Evolutionary conservation across 306 rosid species (phyloP).

Genomic region (Rosa multiflora): DNA sequence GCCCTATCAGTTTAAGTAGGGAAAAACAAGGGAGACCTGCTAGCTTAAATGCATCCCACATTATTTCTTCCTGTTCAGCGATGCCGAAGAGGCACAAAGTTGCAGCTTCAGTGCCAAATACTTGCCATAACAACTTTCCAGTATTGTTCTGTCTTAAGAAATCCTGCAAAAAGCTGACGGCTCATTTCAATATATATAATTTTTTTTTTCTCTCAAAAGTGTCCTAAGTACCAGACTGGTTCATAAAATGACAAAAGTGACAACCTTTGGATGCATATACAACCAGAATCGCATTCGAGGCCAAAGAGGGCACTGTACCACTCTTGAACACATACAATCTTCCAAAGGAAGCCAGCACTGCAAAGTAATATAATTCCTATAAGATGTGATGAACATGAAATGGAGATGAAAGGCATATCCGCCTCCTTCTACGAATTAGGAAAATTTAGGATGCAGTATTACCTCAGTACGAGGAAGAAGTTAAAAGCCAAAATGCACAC

Average conservation of each 20-base stretch:
- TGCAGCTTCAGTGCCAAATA: slow-evolving; percentile 79
- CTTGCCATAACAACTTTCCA: slow-evolving; percentile 86
- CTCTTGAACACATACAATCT: slow-evolving; percentile 84
- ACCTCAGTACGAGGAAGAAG: neutral
- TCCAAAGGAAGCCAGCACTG: slow-evolving; percentile 93
- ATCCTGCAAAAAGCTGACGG: slow-evolving; percentile 52
- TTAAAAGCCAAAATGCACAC: neutral
- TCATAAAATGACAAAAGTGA: slow-evolving; percentile 20
- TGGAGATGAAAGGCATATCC: neutral
- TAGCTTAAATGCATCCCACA: slow-evolving; percentile 80
- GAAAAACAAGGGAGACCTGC: slow-evolving; percentile 54
- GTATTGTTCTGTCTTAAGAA: slow-evolving; percentile 93
- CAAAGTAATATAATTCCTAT: slow-evolving; percentile 16
- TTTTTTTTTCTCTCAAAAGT: neutral
- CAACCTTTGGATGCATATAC: slow-evolving; percentile 97
- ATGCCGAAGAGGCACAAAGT: slow-evolving; percentile 82
- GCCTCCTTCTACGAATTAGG: neutral
- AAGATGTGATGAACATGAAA: neutral
- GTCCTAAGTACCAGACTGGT: neutral
- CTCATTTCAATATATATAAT: slow-evolving; percentile 1
- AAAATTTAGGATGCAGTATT: neutral
- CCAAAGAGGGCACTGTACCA: slow-evolving; percentile 53
- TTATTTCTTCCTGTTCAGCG: slow-evolving; percentile 79
- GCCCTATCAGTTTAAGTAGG: slow-evolving; percentile 8
- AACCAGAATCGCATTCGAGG: slow-evolving; percentile 75